Conservation (phyloP, 1,139 yeast species). For the Taphrina wiesneri region DNA sequence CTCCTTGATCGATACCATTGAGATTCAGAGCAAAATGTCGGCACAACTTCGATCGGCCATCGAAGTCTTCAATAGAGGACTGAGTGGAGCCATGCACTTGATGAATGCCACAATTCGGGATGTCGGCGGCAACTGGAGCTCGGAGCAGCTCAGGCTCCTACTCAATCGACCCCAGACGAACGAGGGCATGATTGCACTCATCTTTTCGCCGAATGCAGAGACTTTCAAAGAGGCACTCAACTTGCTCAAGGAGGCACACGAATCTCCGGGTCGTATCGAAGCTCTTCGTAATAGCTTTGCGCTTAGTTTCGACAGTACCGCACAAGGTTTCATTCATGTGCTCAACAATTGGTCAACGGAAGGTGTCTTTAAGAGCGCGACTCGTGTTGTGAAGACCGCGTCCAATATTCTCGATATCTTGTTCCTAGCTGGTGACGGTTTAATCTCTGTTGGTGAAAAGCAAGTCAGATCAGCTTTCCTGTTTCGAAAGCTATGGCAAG, state of each 20-base stretch:
- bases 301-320: conserved; percentile 50
- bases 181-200: conserved; percentile 41
- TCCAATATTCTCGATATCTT: conserved; percentile 28
- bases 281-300: conserved; percentile 61
- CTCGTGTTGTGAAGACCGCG: conserved; percentile 27
- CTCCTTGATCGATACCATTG: conserved; percentile 25
- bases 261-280: conserved; percentile 71
- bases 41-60: conserved; percentile 4
- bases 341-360: conserved; percentile 49
- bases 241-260: conserved; percentile 72
- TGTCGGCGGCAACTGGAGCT: conserved; percentile 48
- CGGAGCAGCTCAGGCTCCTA: conserved; percentile 49
- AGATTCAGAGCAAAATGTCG: conserved; percentile 16
- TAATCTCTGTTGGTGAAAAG: not conserved
- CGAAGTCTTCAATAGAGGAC: conserved; percentile 31
- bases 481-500: conserved; percentile 55
- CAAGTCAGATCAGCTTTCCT: not conserved
- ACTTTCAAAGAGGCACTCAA: conserved; percentile 64
- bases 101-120: conserved; percentile 45
- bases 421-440: conserved; percentile 12
- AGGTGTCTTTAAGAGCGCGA: conserved; percentile 31
- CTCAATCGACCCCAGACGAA: conserved; percentile 45
- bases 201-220: conserved; percentile 42
- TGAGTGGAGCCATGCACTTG: conserved; percentile 36
- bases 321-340: conserved; percentile 54